Evolutionary conservation across 2,329 filamentous ascomycete genomes (phyloP).

Genomic region (Aspergillus aculeatinus): DNA sequence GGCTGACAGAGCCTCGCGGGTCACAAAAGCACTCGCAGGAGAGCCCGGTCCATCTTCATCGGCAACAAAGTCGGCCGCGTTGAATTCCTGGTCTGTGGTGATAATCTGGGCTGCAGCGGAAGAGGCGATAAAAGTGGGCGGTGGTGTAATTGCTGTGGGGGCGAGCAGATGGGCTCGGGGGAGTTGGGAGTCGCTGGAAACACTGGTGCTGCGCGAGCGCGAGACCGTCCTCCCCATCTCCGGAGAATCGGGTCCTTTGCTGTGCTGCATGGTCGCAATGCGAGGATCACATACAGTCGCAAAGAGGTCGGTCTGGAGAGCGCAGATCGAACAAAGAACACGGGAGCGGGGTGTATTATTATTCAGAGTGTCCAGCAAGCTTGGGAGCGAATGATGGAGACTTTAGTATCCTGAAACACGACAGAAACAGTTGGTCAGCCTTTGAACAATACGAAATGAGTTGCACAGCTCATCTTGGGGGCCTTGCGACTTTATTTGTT

Average conservation of each 20-base stretch:
- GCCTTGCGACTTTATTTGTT: slow-evolving; percentile 3
- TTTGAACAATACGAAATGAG: slow-evolving; percentile 5
- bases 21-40: slow-evolving; percentile 69
- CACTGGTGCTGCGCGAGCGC: slow-evolving; percentile 41
- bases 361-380: background rate
- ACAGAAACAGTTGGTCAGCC: slow-evolving; percentile 8
- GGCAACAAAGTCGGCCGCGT: slow-evolving; percentile 68
- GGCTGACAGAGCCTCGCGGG: slow-evolving; percentile 68
- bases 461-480: slow-evolving; percentile 11
- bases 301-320: background rate
- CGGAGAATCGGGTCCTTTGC: slow-evolving; percentile 31
- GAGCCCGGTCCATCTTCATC: slow-evolving; percentile 65
- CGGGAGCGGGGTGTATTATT: background rate
- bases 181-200: slow-evolving; percentile 39
- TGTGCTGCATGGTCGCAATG: slow-evolving; percentile 30
- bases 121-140: slow-evolving; percentile 82
- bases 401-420: slow-evolving; percentile 11
- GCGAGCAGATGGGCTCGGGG: slow-evolving; percentile 51
- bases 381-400: background rate
- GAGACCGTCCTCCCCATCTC: slow-evolving; percentile 30
- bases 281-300: slow-evolving; percentile 12
- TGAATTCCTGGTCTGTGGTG: slow-evolving; percentile 79
- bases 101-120: slow-evolving; percentile 89
- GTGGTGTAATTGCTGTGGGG: slow-evolving; percentile 70
- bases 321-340: background rate